Evolutionary conservation across 345 rosid species (phyloP).

Genomic region (Angophora floribunda): DNA sequence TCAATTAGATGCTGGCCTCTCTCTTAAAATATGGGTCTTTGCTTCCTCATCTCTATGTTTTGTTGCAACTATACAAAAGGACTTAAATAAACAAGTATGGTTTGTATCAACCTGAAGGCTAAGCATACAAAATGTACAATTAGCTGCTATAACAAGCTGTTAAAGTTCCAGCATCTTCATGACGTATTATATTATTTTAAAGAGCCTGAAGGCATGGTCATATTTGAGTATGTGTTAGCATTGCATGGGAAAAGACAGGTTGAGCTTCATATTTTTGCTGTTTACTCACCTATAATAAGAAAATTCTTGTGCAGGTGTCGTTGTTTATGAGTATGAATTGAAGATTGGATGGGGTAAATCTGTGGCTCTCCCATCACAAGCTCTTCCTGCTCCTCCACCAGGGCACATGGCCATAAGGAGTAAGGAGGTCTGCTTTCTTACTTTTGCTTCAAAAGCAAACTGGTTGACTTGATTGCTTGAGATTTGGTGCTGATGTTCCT

Average conservation of each 20-base stretch:
- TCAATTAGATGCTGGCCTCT: background rate
- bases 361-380: conserved; percentile 98
- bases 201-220: background rate
- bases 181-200: background rate
- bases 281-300: background rate
- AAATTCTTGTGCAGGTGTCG: conserved; percentile 50
- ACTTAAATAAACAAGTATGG: background rate
- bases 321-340: conserved; percentile 91
- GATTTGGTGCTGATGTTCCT: background rate
- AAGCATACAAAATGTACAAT: background rate
- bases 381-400: conserved; percentile 98
- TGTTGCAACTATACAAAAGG: background rate
- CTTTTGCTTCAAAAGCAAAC: background rate
- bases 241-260: background rate
- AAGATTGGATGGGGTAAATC: conserved; percentile 99
- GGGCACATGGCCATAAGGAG: conserved; percentile 99
- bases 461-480: background rate
- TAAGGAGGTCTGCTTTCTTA: conserved; percentile 61
- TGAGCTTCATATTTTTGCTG: background rate
- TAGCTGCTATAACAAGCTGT: background rate
- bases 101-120: background rate
- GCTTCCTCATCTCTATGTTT: background rate
- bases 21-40: background rate
- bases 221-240: background rate
- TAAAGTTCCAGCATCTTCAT: background rate